Base-by-base conservation (phyloP, 345 rosid species). In the Hibiscus mutabilis region DNA sequence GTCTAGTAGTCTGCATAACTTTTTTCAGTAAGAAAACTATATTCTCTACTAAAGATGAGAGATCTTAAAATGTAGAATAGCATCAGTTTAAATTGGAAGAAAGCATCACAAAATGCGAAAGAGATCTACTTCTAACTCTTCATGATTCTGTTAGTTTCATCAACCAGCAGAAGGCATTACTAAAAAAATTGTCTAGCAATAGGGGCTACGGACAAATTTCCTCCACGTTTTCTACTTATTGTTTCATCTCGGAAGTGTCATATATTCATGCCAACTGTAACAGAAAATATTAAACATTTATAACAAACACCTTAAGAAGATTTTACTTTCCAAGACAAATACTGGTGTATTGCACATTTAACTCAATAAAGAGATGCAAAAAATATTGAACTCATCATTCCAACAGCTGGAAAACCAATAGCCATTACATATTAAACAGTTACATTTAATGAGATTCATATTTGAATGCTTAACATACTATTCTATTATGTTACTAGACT, bases 1-100 rank as follows among this genome's bases (percentile, higher is more conserved):
- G 78, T 78, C 98, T 85, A 75, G 89, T 85, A 69, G 86, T 76
- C 98, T 94, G 89, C 82, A 75, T 7, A 7, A 44, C 71, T 76
- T 66, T 27, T 63, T 15, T 63, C 35, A 66, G 27, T 31, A 46
- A 27, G 29, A 76, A 72, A 61, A 60, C 14, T 60, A 22, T 15
- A 3, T 46, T 61, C 27, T 61, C 46, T 33, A 61, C 22, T 0
- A 33, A n/a, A 63, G 49, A 40, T 40, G 40, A 63, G 49, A 63
- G 49, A 37, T 63, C 16, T 63, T 6, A 63, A 63, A 63, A 15
- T 63, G n/a, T 2, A 63, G 52, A 40, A 40, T 37, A 11, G 11
- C 29, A 40, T 63, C 16, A 12, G n/a, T 40, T 33, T 19, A 63
- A 6, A 63, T 63, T 19, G 68, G 49, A 63, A 37, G 8, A 63